Base-by-base conservation (phyloP, 176 grass and related monocot genomes). In the Avena insularis region DNA sequence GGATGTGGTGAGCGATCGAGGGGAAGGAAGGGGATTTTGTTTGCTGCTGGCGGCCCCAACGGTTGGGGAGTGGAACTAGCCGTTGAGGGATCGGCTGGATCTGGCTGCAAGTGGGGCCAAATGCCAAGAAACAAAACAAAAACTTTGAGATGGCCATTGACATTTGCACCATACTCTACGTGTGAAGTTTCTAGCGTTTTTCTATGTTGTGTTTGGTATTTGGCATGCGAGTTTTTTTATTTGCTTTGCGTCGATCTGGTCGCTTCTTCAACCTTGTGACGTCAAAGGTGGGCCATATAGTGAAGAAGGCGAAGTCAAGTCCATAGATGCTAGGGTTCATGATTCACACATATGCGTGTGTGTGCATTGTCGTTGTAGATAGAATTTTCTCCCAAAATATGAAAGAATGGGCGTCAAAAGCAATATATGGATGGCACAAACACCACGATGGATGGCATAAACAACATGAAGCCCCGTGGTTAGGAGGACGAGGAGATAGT, bases 21-120 rank as follows among this genome's bases (percentile, higher is more conserved):
- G 4, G 27, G 53, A 2, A 15, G 15, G 12, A 11, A 10, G 8
- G 12, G 31, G 12, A 48, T 85, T 73, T 91, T 85, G 82, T 85
- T 70, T 77, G 81, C 12, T 21, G 25, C 15, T 55, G 82, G 72
- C 82, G 45, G 15, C 40, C 40, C 72, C 90, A 88, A 91, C 90
- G 78, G 86, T 77, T 64, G 54, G 78, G 56, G 36, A 12, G 0
- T 25, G 75, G 31, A 88, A 86, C 82, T 91, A 91, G 90, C 90
- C 90, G 86, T 91, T 88, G 86, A 63, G 71, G 16, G 70, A 48
- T 73, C 43, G 2, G 11, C 2, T 33, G 21, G 3, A 62, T 25
- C 59, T 62, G 59, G 56, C 19, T 59, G 56, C 56, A 19, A 2
- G 70, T 73, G 70, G 69, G 11, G 17, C 38, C 69, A 19, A 38